Conservation (phyloP, 805 yeast species). For the Sugiyamaella mastotermitis region DNA sequence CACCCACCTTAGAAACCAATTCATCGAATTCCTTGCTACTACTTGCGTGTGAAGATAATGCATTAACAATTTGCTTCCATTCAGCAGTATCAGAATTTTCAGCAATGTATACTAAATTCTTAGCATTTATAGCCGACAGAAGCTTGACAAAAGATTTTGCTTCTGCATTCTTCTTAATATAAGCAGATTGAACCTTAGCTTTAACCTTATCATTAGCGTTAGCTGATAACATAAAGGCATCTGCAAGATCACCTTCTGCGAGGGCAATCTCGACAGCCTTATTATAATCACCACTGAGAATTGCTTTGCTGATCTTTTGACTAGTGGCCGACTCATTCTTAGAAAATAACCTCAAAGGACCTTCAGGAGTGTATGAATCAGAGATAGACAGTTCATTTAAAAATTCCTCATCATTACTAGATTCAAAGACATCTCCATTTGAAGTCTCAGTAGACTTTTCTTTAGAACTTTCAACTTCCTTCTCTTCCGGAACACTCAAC, state of each 20-base stretch:
- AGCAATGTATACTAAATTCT: conserved; percentile 61
- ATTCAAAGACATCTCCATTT: conserved; percentile 21
- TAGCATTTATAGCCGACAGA: conserved; percentile 56
- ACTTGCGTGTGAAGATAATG: conserved; percentile 52
- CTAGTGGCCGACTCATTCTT: conserved; percentile 36
- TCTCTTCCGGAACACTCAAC: conserved; percentile 19
- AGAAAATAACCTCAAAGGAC: conserved; percentile 28
- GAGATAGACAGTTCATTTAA: conserved; percentile 22
- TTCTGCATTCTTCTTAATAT: conserved; percentile 52
- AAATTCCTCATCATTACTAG: conserved; percentile 22
- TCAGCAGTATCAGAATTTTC: conserved; percentile 66
- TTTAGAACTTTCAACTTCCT: conserved; percentile 17
- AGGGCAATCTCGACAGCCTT: conserved; percentile 66
- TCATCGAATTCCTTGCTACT: conserved; percentile 40
- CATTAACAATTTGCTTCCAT: conserved; percentile 79
- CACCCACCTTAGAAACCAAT: conserved; percentile 66
- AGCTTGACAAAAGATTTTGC: conserved; percentile 63
- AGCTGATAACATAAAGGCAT: conserved; percentile 77
- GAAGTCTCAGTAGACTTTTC: conserved; percentile 18
- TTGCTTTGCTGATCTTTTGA: conserved; percentile 39
- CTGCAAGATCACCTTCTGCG: conserved; percentile 55
- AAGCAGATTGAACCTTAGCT: conserved; percentile 63
- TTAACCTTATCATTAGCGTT: conserved; percentile 51
- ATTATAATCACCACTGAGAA: conserved; percentile 57
- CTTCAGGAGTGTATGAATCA: conserved; percentile 27